Evolutionary conservation across 1,284 basidiomycete species (phyloP), one percentile per base, ranked within the genome.

Genomic region (Naganishia sp.): DNA sequence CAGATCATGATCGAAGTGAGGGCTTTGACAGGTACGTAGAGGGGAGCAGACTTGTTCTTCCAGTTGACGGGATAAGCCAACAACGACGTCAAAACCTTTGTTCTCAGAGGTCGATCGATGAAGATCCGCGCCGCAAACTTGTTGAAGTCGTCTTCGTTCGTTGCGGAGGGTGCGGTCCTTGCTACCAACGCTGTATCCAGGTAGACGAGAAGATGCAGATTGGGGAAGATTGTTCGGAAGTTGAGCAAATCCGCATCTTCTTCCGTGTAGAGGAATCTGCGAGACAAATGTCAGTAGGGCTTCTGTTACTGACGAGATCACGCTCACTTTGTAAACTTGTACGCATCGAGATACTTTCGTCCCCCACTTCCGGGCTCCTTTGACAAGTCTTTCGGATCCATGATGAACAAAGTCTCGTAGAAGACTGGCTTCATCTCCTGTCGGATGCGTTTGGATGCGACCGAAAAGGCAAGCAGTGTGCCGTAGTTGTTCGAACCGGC

Each of bases 251-350:
- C 39, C 28, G 4, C 6, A 1, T 46, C 47, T 21, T n/a, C 31
- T 31, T 17, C 0, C 18, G 28, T n/a, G 32, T 39, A 50, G 3
- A 60, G 9, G 21, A 49, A 60, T 15, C 57, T 60, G 42, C 39
- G 5, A 6, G 7, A 10, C 1, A 45, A 18, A 18, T 25, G 32
- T 58, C 56, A 58, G 45, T 32, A 7, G 2, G 10, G 47, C 18
- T 28, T n/a, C 13, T 32, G 15, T 21, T 4, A 28, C 23, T 23
- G 15, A n/a, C 1, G 10, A n/a, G 1, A 6, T 7, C 6, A 18
- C 5, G 47, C 45, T 21, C n/a, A 60, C 57, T 60, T 60, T 31
- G 31, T 60, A 39, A 35, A 35, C 11, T 32, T 58, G 25, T 47
- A 35, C 13, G 7, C 28, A 10, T 57, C 42, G 6, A 43, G 23